A percentile compares a stretch with the other conserved stretches of the same genome.
phyloP scores from a whole-genome alignment of 2,329 filamentous ascomycete species.

The Aspergillus pseudoglaucus region DNA sequence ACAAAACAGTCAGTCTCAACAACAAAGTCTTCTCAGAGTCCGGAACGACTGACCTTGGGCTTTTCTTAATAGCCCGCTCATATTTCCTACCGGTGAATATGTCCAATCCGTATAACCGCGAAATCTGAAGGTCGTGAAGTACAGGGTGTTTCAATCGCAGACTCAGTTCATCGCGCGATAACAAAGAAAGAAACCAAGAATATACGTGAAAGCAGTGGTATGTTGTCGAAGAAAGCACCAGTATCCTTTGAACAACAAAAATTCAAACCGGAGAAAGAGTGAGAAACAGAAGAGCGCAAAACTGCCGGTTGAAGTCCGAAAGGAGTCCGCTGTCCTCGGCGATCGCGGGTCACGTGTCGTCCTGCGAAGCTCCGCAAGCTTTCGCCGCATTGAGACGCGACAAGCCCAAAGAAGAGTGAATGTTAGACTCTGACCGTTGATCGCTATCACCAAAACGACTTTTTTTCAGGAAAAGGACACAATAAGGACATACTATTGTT shows the following conservation, averaged over 20 bases:
- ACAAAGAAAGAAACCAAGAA: not conserved
- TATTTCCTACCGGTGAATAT: not conserved
- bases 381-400: constrained; percentile 1
- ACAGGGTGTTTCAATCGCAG: not conserved
- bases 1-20: constrained; percentile 2
- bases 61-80: constrained; percentile 4
- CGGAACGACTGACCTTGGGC: constrained; percentile 27
- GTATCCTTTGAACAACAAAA: not conserved
- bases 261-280: not conserved
- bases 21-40: not conserved
- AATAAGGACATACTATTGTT: not conserved
- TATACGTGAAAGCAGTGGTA: not conserved
- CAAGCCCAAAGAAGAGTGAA: not conserved
- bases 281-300: not conserved
- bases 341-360: not conserved
- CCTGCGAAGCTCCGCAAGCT: constrained; percentile 1
- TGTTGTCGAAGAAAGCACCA: not conserved
- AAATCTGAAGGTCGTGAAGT: not conserved
- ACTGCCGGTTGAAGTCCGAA: not conserved
- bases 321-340: not conserved
- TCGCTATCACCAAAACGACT: not conserved
- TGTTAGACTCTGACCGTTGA: not conserved
- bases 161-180: not conserved
- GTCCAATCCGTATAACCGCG: not conserved
- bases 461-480: not conserved